phyloP scores from a whole-genome alignment of 495 filamentous ascomycete genomes.

The Arthonia radiata region DNA sequence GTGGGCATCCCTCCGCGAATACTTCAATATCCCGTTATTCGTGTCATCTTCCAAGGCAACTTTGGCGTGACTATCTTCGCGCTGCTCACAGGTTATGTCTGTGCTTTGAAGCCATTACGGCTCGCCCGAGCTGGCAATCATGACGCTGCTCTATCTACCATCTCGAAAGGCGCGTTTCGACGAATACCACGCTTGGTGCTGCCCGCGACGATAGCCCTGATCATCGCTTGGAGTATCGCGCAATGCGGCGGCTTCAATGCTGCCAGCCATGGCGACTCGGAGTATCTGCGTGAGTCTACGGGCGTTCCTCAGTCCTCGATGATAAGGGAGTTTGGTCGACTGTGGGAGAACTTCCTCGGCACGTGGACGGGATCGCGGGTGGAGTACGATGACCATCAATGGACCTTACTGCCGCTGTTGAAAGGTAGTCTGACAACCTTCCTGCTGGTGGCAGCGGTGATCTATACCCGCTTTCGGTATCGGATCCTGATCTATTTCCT shows the following conservation, averaged over 20 bases:
- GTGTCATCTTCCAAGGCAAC: slow-evolving; percentile 36
- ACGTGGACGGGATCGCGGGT: slow-evolving; percentile 35
- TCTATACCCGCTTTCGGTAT: slow-evolving; percentile 29
- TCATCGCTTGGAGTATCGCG: slow-evolving; percentile 26
- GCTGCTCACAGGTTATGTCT: slow-evolving; percentile 43
- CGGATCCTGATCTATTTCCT: slow-evolving; percentile 26
- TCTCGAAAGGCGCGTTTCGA: slow-evolving; percentile 38
- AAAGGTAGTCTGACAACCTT: slow-evolving; percentile 38
- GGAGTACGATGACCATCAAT: slow-evolving; percentile 38
- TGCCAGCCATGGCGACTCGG: slow-evolving; percentile 29
- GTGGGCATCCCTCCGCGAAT: slow-evolving; percentile 22
- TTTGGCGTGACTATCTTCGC: slow-evolving; percentile 42
- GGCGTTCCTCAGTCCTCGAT: slow-evolving; percentile 19
- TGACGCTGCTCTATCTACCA: slow-evolving; percentile 23
- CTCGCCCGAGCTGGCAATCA: slow-evolving; percentile 28
- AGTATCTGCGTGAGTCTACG: slow-evolving; percentile 31
- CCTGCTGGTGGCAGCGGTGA: slow-evolving; percentile 25
- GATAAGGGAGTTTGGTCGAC: slow-evolving; percentile 16
- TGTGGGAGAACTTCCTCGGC: slow-evolving; percentile 24
- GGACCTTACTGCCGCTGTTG: slow-evolving; percentile 37
- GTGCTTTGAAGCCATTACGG: slow-evolving; percentile 38
- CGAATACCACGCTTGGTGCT: slow-evolving; percentile 36
- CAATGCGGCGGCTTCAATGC: slow-evolving; percentile 34
- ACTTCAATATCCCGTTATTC: slow-evolving; percentile 33
- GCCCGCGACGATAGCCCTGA: slow-evolving; percentile 30